Percentiles rank a stretch among this genome's conserved stretches.
Evolutionary conservation across 805 yeast genomes (phyloP).

Genomic region (Hanseniaspora meyeri): DNA sequence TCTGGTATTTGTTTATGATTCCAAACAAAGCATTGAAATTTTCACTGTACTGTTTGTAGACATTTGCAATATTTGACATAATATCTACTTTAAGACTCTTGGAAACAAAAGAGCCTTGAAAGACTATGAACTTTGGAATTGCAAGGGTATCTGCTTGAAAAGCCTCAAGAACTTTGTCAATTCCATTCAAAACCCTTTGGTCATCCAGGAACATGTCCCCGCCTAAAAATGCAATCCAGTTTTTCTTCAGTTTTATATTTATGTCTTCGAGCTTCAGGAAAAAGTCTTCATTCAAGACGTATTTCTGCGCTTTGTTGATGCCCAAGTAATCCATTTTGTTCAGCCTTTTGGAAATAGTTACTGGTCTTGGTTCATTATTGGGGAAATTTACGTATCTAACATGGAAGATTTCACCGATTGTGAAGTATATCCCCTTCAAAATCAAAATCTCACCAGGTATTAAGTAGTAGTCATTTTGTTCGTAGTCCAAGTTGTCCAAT

Average conservation of each 20-base stretch:
- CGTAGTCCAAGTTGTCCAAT: conserved; percentile 31
- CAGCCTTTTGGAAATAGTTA: conserved; percentile 29
- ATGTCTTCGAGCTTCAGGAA: conserved; percentile 41
- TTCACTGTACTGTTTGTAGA: conserved; percentile 47
- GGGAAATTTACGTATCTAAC: conserved; percentile 76
- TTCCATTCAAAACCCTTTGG: conserved; percentile 43
- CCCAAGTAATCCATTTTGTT: conserved; percentile 73
- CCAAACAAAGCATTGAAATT: conserved; percentile 65
- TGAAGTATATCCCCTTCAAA: conserved; percentile 74
- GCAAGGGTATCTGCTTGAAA: conserved; percentile 36
- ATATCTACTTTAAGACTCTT: conserved; percentile 1
- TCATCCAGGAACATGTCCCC: conserved; percentile 60
- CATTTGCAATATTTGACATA: background rate
- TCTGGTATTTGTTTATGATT: conserved; percentile 40
- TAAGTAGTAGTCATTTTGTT: conserved; percentile 49
- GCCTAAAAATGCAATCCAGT: conserved; percentile 60
- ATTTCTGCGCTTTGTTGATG: conserved; percentile 40
- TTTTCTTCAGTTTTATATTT: conserved; percentile 46
- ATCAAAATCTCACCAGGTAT: conserved; percentile 65
- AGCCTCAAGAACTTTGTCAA: conserved; percentile 47
- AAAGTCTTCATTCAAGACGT: conserved; percentile 51
- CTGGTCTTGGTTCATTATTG: conserved; percentile 64
- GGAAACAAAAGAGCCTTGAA: conserved; percentile 64
- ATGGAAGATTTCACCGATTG: conserved; percentile 53
- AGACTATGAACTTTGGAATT: conserved; percentile 53